These are phyloP conservation scores for Aspergillus sp. DNA, from an alignment of 2,329 filamentous ascomycete species.

Conservation along the genomic window DNA sequence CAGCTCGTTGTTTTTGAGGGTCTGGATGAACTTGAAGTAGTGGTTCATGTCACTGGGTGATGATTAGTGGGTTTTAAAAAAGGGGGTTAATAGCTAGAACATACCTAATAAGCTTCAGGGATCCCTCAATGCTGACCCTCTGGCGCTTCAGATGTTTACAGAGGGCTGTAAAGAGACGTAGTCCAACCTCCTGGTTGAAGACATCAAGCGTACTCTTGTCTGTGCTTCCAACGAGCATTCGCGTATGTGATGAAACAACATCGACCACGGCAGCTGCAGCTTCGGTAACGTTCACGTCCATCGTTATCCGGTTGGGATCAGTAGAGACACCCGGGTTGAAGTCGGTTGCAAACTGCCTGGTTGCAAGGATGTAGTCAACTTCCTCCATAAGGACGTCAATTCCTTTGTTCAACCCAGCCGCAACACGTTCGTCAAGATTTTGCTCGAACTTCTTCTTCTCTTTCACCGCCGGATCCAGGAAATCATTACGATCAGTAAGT, in stretches of 20 bases:
- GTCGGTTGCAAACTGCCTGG: slow-evolving; percentile 80
- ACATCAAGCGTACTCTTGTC: slow-evolving; percentile 98
- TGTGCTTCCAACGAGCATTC: slow-evolving; percentile 89
- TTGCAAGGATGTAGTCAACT: slow-evolving; percentile 91
- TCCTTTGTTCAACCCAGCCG: slow-evolving; percentile 92
- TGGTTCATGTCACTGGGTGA: slow-evolving; percentile 80
- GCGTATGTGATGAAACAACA: slow-evolving; percentile 83
- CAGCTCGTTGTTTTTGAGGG: slow-evolving; percentile 78
- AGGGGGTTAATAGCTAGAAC: background rate
- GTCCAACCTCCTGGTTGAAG: slow-evolving; percentile 95
- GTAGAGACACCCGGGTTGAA: slow-evolving; percentile 69
- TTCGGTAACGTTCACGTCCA: slow-evolving; percentile 64
- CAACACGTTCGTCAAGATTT: slow-evolving; percentile 95
- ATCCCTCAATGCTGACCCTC: slow-evolving; percentile 83
- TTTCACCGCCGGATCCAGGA: slow-evolving; percentile 84
- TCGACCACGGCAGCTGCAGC: slow-evolving; percentile 81
- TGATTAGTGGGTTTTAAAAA: slow-evolving; percentile 4
- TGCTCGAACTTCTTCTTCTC: slow-evolving; percentile 99
- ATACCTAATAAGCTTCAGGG: slow-evolving; percentile 82
- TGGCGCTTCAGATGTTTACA: slow-evolving; percentile 98
- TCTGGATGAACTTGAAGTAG: slow-evolving; percentile 81
- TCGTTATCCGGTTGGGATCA: slow-evolving; percentile 34
- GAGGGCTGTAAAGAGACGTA: slow-evolving; percentile 84
- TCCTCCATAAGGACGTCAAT: slow-evolving; percentile 99
- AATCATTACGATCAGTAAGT: slow-evolving; percentile 89